Percentiles rank a stretch among this genome's conserved stretches.
Conservation (phyloP, 139 green algal genomes). For the Volvox africanus region DNA sequence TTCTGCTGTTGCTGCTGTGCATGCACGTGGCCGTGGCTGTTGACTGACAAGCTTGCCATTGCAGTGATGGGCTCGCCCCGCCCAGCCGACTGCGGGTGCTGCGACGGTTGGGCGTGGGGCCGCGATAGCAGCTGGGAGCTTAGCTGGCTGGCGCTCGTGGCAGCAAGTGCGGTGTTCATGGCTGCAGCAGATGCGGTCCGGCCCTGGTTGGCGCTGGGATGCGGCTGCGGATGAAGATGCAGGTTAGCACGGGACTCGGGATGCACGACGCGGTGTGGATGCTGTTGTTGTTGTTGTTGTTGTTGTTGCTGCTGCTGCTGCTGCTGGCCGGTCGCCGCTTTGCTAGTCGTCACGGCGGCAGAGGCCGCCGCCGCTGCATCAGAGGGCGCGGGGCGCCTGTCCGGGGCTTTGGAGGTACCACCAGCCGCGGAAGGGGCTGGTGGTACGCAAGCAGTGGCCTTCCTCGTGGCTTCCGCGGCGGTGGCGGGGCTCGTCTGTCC, state of each 20-base stretch:
- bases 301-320: background rate
- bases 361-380: background rate
- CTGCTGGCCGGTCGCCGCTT: background rate
- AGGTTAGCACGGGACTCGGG: background rate
- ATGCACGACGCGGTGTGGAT: background rate
- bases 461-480: no score
- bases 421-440: no score
- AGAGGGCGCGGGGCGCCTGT: constrained; percentile 20
- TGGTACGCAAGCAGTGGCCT: no score
- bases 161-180: background rate
- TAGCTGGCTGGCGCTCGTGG: background rate
- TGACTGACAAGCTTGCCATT: no score
- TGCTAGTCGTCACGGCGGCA: background rate
- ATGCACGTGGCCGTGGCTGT: background rate
- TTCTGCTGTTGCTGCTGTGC: background rate
- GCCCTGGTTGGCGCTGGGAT: background rate
- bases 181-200: background rate
- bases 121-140: background rate
- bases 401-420: background rate
- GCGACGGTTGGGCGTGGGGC: background rate
- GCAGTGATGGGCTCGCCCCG: background rate
- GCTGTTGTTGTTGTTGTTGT: background rate
- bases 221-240: constrained; percentile 9
- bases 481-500: no score
- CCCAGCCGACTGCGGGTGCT: background rate